Percentiles rank a stretch among this genome's conserved stretches.
phyloP scores from a whole-genome alignment of 2,329 filamentous ascomycete species.

The Lasiodiplodia sp. region DNA sequence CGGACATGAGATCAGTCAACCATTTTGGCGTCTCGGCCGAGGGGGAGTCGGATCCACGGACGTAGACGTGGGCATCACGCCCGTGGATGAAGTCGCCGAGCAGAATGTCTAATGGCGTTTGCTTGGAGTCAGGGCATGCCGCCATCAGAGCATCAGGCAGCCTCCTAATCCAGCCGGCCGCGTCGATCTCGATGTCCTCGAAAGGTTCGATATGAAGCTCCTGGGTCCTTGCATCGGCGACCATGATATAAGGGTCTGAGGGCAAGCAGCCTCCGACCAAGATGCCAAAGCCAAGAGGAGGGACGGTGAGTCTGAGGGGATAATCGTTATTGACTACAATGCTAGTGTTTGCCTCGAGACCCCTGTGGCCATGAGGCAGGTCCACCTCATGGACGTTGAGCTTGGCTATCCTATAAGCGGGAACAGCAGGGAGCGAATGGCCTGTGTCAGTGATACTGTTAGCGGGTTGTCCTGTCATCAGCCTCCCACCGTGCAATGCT shows the following conservation, averaged over 20 bases:
- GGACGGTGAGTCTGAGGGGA: constrained; percentile 77
- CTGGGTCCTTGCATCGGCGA: constrained; percentile 78
- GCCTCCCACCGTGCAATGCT: constrained; percentile 46
- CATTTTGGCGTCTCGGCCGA: constrained; percentile 76
- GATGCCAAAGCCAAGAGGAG: constrained; percentile 82
- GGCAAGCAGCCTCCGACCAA: constrained; percentile 81
- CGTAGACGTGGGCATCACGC: constrained; percentile 77
- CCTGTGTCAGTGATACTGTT: constrained; percentile 43
- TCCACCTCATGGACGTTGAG: constrained; percentile 79
- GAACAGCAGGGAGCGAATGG: constrained; percentile 75
- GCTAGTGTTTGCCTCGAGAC: constrained; percentile 81
- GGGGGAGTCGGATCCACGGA: constrained; percentile 77
- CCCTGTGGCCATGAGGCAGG: constrained; percentile 62
- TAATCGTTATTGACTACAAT: constrained; percentile 77
- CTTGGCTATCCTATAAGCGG: constrained; percentile 81
- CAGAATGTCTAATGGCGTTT: constrained; percentile 84
- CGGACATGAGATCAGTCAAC: constrained; percentile 80
- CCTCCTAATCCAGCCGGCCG: constrained; percentile 73
- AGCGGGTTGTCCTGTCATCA: constrained; percentile 52
- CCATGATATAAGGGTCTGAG: constrained; percentile 74
- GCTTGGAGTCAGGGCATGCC: constrained; percentile 76
- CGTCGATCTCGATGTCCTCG: constrained; percentile 71
- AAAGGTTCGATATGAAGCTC: constrained; percentile 72
- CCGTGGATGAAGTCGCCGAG: constrained; percentile 84
- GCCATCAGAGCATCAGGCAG: constrained; percentile 77